These are phyloP conservation scores for Arthrobotrys musiformis DNA, from an alignment of 2,329 filamentous ascomycete species.

Conservation along the genomic window DNA sequence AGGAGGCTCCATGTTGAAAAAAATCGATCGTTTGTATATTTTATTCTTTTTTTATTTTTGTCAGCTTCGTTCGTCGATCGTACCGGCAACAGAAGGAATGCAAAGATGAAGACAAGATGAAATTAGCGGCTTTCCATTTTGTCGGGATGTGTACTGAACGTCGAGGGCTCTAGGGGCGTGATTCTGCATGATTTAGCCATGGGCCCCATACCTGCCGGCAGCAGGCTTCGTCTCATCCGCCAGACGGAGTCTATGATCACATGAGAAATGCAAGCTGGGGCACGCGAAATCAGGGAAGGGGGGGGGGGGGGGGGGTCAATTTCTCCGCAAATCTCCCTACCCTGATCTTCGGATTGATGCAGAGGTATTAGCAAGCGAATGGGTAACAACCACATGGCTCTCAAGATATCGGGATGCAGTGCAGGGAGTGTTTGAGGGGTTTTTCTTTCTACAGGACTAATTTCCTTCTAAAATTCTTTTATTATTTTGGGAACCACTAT, in stretches of 20 bases:
- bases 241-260: slow-evolving; percentile 29
- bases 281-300: slow-evolving; percentile 16
- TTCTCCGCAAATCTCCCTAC: slow-evolving; percentile 15
- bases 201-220: slow-evolving; percentile 7
- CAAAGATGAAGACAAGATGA: background rate
- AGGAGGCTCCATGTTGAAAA: slow-evolving; percentile 21
- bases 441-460: background rate
- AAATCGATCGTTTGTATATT: background rate
- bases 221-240: slow-evolving; percentile 23
- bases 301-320: background rate
- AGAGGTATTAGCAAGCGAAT: slow-evolving; percentile 44
- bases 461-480: background rate
- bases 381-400: slow-evolving; percentile 51
- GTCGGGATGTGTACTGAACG: background rate
- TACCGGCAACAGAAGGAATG: background rate
- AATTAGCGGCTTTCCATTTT: background rate
- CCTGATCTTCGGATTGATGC: slow-evolving; percentile 10
- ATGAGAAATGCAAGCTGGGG: slow-evolving; percentile 31
- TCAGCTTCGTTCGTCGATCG: slow-evolving; percentile 19
- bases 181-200: slow-evolving; percentile 10
- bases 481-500: background rate
- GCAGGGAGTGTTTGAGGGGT: slow-evolving; percentile 3
- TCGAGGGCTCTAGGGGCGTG: background rate
- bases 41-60: no score
- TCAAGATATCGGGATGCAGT: slow-evolving; percentile 20